A percentile compares a stretch with the other conserved stretches of the same genome.
phyloP scores from a whole-genome alignment of 176 grass and related monocot species.

The Rhynchospora breviuscula region DNA sequence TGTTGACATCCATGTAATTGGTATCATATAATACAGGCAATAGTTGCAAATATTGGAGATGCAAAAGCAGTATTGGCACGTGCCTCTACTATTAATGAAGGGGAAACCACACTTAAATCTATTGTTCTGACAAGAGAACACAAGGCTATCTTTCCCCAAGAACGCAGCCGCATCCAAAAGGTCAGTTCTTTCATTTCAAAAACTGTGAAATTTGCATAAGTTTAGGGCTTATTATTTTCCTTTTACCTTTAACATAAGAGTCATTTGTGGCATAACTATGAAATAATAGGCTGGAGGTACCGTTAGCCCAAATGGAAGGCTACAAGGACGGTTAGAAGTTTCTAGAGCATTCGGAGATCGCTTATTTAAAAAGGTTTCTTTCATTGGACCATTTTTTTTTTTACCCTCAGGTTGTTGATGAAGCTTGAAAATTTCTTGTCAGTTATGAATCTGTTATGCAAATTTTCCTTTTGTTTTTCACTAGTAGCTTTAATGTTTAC shows the following conservation, averaged over 20 bases:
- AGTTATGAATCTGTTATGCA: background rate
- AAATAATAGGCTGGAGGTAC: conserved; percentile 63
- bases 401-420: background rate
- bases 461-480: background rate
- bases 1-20: background rate
- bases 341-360: conserved; percentile 93
- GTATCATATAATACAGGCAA: conserved; percentile 41
- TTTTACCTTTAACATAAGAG: background rate
- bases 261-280: conserved; percentile 21
- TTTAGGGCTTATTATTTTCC: background rate
- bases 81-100: conserved; percentile 30
- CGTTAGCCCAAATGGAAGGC: conserved; percentile 78
- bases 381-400: background rate
- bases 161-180: conserved; percentile 74
- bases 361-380: conserved; percentile 88
- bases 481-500: background rate
- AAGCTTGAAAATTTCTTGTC: background rate
- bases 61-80: conserved; percentile 89
- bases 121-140: conserved; percentile 98
- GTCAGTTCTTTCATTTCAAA: conserved; percentile 31
- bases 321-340: conserved; percentile 90
- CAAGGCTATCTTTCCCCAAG: conserved; percentile 96
- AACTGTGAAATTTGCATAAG: background rate
- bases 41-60: conserved; percentile 91
- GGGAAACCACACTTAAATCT: conserved; percentile 50